phyloP scores from a whole-genome alignment of 768 basidiomycete genomes.

The Naganishia friedmannii region DNA sequence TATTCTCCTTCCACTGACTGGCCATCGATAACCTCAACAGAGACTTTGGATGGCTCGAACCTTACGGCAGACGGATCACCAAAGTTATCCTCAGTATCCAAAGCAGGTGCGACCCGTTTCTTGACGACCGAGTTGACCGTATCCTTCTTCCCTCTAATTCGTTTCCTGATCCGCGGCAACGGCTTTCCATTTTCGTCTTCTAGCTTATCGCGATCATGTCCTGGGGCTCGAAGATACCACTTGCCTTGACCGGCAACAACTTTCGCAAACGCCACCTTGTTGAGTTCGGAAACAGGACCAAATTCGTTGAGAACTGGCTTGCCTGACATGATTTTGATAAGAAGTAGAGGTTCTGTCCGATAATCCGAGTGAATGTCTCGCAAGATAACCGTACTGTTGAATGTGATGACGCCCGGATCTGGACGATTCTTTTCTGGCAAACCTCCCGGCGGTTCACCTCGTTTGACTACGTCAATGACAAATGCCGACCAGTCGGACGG shows the following conservation, averaged over 20 bases:
- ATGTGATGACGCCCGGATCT: conserved; percentile 61
- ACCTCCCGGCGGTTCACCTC: conserved; percentile 59
- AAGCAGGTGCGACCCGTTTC: conserved; percentile 26
- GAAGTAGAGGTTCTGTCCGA: conserved; percentile 76
- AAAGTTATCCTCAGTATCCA: conserved; percentile 27
- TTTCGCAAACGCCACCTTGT: conserved; percentile 82
- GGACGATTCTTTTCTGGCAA: conserved; percentile 9
- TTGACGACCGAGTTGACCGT: conserved; percentile 29
- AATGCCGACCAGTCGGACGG: conserved; percentile 79
- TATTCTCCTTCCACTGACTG: conserved; percentile 59
- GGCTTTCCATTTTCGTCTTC: conserved; percentile 27
- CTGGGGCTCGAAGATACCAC: conserved; percentile 81
- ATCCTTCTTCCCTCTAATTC: conserved; percentile 23
- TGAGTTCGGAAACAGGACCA: conserved; percentile 92
- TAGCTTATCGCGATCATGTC: conserved; percentile 23
- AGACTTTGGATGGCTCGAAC: conserved; percentile 25
- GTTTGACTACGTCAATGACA: conserved; percentile 80
- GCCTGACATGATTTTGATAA: conserved; percentile 90
- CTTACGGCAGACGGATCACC: conserved; percentile 20
- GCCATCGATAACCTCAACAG: conserved; percentile 15
- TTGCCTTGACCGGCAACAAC: conserved; percentile 78
- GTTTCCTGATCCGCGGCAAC: conserved; percentile 22
- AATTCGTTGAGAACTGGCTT: conserved; percentile 74
- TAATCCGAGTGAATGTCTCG: conserved; percentile 81
- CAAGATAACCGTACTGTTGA: conserved; percentile 82